Evolutionary conservation across 805 yeast genomes (phyloP).

Genomic region (Yamadazyma insecticola): DNA sequence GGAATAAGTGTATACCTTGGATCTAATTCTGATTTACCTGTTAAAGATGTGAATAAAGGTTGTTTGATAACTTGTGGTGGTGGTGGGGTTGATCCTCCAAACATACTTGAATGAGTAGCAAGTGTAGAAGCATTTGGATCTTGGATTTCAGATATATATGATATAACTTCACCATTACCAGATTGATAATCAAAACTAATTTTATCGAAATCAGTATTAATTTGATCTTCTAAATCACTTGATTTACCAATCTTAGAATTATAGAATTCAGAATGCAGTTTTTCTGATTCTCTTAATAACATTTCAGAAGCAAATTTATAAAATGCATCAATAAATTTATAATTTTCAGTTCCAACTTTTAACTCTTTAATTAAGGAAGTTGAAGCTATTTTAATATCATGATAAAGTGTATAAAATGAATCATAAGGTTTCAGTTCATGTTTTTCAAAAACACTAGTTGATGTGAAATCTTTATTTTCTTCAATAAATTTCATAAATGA

Average conservation of each 20-base stretch:
- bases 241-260: background rate
- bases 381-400: constrained; percentile 60
- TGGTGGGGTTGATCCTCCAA: constrained; percentile 7
- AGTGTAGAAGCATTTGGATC: constrained; percentile 19
- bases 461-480: constrained; percentile 17
- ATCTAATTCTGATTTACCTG: constrained; percentile 69
- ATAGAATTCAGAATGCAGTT: background rate
- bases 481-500: constrained; percentile 38
- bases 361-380: constrained; percentile 43
- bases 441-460: constrained; percentile 42
- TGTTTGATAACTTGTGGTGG: constrained; percentile 51
- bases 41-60: constrained; percentile 76
- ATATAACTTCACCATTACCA: constrained; percentile 58
- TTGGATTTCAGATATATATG: constrained; percentile 27
- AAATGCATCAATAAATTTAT: constrained; percentile 55
- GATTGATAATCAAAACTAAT: constrained; percentile 50
- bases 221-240: constrained; percentile 31
- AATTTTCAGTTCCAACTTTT: constrained; percentile 45
- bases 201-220: constrained; percentile 56
- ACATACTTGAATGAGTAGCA: constrained; percentile 9
- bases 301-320: constrained; percentile 60
- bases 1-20: constrained; percentile 66
- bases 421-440: constrained; percentile 35
- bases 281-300: constrained; percentile 54
- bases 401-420: constrained; percentile 54